Conservation (phyloP, 768 basidiomycete species). For the Suillus discolor region DNA sequence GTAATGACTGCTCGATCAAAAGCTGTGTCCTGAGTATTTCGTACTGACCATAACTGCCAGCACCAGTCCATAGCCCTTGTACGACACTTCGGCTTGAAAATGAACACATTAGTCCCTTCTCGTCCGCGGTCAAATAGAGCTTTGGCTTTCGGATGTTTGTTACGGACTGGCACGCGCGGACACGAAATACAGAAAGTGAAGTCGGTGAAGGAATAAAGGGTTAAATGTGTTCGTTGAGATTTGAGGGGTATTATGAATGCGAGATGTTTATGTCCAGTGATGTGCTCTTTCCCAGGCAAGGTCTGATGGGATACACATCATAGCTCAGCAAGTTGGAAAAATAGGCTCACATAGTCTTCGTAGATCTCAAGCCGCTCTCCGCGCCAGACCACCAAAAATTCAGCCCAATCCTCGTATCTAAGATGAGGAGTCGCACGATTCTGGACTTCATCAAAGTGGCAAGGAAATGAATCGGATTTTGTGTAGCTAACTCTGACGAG, state of each 20-base stretch:
- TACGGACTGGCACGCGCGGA: slow-evolving; percentile 49
- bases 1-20: slow-evolving; percentile 8
- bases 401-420: slow-evolving; percentile 69
- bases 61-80: slow-evolving; percentile 86
- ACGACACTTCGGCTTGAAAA: slow-evolving; percentile 81
- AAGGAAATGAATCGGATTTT: slow-evolving; percentile 48
- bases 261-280: slow-evolving; percentile 74
- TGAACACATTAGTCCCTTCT: slow-evolving; percentile 81
- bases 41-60: slow-evolving; percentile 78
- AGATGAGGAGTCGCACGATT: slow-evolving; percentile 66
- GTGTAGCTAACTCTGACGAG: slow-evolving; percentile 76
- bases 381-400: slow-evolving; percentile 88
- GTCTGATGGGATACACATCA: slow-evolving; percentile 38
- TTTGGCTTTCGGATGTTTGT: slow-evolving; percentile 43
- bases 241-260: slow-evolving; percentile 77
- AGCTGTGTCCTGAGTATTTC: not conserved
- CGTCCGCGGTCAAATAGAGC: slow-evolving; percentile 51
- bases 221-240: slow-evolving; percentile 64
- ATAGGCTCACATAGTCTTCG: slow-evolving; percentile 71
- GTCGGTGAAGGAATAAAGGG: slow-evolving; percentile 86
- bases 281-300: slow-evolving; percentile 67
- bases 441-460: slow-evolving; percentile 64
- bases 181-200: slow-evolving; percentile 79
- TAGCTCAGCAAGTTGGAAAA: not conserved
- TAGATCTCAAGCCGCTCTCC: slow-evolving; percentile 80